Evolutionary conservation across 768 basidiomycete species (phyloP).

Genomic region (Austroboletus festivus): DNA sequence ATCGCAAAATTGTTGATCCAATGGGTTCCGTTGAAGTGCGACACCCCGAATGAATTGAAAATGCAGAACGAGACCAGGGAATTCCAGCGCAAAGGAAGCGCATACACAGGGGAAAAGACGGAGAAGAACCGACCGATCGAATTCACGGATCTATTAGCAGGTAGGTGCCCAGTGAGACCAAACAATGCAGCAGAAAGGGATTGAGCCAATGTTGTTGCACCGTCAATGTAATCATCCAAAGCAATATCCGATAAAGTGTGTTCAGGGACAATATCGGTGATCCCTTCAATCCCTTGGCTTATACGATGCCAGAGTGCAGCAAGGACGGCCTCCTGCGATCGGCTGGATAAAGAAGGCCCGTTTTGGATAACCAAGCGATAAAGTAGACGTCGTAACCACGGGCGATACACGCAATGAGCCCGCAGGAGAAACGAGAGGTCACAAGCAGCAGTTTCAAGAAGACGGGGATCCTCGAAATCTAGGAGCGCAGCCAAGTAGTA

Average conservation of each 20-base stretch:
- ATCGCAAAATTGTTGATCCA: conserved; percentile 1
- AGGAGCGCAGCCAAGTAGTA: conserved; percentile 45
- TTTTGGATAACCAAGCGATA: conserved; percentile 37
- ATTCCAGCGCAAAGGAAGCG: conserved; percentile 40
- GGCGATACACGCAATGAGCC: conserved; percentile 32
- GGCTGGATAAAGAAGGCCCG: conserved; percentile 22
- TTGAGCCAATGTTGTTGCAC: conserved; percentile 13
- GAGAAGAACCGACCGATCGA: conserved; percentile 6
- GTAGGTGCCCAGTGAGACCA: not conserved
- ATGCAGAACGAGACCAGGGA: conserved; percentile 41
- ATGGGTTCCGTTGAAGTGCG: not conserved
- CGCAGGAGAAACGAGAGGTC: conserved; percentile 36
- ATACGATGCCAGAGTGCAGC: conserved; percentile 36
- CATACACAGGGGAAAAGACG: conserved; percentile 29
- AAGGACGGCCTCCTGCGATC: conserved; percentile 35
- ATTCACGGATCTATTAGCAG: not conserved
- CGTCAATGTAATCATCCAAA: not conserved
- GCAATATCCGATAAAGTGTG: not conserved
- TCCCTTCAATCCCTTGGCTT: not conserved
- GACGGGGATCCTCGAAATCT: conserved; percentile 22
- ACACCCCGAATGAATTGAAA: conserved; percentile 11
- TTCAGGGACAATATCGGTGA: not conserved
- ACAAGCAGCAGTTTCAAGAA: conserved; percentile 32
- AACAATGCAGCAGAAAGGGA: conserved; percentile 15
- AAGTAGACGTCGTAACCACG: conserved; percentile 38